Evolutionary conservation across 768 basidiomycete genomes (phyloP), one percentile per base, ranked within the genome.

Genomic region (Pleurotus eryngii): DNA sequence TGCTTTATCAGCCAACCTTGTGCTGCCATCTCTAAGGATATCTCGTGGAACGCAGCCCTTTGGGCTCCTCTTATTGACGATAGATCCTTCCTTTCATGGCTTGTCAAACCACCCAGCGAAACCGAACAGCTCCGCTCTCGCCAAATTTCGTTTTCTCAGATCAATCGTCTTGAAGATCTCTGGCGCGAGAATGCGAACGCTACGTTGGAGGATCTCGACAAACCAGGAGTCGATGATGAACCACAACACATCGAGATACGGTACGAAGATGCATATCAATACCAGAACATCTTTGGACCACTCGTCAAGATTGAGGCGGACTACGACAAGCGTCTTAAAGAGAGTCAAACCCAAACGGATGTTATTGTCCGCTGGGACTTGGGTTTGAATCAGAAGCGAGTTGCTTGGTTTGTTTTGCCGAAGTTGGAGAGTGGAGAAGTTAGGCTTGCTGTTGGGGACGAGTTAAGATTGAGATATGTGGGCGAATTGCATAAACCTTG

Each of bases 21-120:
- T 65, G 96, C 97, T 8, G 92, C 95, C 3, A 89, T 97, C 59
- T 93, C 92, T 15, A 95, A 95, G 68, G 97, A 99, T 69, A 98
- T 98, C 65, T 95, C 93, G 2, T 99, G 97, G 97, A 98, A 99
- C 65, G 90, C 95, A 4, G 81, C 92, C 0, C 85, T 98, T 42
- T 99, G 97, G 97, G 95, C 95, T 8, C 96, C 97, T 11, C 85
- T 99, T 61, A 99, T 99, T 61, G 97, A 99, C 64, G 97, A 99
- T 72, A 86, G 97, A 27, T 94, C 92, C 3, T 99, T 99, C 80
- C 81, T 99, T n/a, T 95, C 95, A 3, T 99, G 97, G 97, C 79
- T 99, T 51, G 96, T 98, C 65, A 98, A 98, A 68, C 90, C 95
- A 9, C 97, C 97, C 1, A 92, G 87, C 64, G 97, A 98, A 76